Conservation (phyloP, 2,329 filamentous ascomycete genomes). For the Basipetospora sp. region DNA sequence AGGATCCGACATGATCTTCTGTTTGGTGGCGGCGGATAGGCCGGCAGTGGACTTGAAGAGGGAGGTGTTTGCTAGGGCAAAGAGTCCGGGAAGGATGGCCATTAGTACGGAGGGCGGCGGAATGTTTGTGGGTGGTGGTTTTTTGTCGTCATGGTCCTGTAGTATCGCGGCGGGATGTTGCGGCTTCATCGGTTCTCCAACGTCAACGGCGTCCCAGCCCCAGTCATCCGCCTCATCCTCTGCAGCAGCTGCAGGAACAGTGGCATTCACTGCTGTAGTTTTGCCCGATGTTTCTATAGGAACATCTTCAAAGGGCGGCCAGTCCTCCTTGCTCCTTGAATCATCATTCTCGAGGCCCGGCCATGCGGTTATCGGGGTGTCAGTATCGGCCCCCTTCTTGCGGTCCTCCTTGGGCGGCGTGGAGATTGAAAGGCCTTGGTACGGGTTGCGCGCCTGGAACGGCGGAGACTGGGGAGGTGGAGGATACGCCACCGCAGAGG, state of each 20-base stretch:
- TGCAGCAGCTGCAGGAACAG: too few relatives aligned
- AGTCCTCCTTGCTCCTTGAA: conserved; percentile 25
- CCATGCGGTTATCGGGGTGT: conserved; percentile 32
- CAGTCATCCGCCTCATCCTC: conserved; percentile 20
- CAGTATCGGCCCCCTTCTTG: conserved; percentile 20
- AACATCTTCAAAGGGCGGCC: conserved; percentile 37
- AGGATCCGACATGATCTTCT: conserved; percentile 48
- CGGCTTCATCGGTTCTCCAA: conserved; percentile 12
- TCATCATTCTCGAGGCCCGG: conserved; percentile 20
- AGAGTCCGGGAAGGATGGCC: conserved; percentile 56
- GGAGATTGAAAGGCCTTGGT: conserved; percentile 32
- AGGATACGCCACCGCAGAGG: conserved; percentile 22
- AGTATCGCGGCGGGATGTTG: conserved; percentile 2
- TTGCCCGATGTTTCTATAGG: conserved; percentile 3
- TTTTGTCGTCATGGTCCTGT: conserved; percentile 15
- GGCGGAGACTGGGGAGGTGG: conserved; percentile 37
- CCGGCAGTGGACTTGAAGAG: conserved; percentile 52
- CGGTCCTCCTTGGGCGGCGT: conserved; percentile 24
- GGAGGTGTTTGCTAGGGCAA: conserved; percentile 47
- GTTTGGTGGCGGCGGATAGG: conserved; percentile 42
- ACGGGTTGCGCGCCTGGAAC: conserved; percentile 39
- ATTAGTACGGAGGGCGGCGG: conserved; percentile 77
- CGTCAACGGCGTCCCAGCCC: conserved; percentile 35
- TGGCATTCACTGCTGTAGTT: conserved; percentile 2
- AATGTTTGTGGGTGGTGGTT: conserved; percentile 63